Evolutionary conservation across 1,139 yeast species (phyloP).

Genomic region (Petasospora rhodanensis): DNA sequence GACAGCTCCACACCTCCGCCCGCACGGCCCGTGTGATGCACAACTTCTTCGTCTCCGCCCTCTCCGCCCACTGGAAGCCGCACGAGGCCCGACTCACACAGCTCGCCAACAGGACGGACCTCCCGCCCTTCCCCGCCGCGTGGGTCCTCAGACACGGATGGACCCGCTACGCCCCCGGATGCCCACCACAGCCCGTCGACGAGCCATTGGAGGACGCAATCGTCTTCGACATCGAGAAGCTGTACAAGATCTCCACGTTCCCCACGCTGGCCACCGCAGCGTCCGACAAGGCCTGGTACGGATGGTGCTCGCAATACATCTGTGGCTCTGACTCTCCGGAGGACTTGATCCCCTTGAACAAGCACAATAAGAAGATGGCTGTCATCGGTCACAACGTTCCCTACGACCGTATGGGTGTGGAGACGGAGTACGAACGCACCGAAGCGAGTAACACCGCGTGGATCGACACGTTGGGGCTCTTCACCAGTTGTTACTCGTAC

Average conservation of each 20-base stretch:
- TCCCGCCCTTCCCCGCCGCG: too few relatives aligned
- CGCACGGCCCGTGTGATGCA: too few relatives aligned
- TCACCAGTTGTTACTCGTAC: neutral
- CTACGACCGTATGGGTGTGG: slow-evolving; percentile 76
- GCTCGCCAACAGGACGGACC: too few relatives aligned
- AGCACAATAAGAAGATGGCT: slow-evolving; percentile 43
- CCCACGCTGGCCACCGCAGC: slow-evolving; percentile 80
- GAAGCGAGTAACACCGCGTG: slow-evolving; percentile 63
- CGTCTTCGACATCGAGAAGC: slow-evolving; percentile 82
- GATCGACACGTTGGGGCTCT: slow-evolving; percentile 41
- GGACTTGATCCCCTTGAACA: slow-evolving; percentile 71
- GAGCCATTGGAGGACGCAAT: slow-evolving; percentile 60
- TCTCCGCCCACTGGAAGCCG: too few relatives aligned
- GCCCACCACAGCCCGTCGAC: slow-evolving; percentile 47
- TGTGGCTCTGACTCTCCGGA: slow-evolving; percentile 38
- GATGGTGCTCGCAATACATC: slow-evolving; percentile 86
- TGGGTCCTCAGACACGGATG: slow-evolving; percentile 54
- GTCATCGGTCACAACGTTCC: slow-evolving; percentile 84
- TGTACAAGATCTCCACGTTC: slow-evolving; percentile 60
- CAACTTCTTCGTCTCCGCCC: too few relatives aligned
- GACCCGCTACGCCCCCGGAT: slow-evolving; percentile 61
- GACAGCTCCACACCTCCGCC: too few relatives aligned
- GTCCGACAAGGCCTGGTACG: slow-evolving; percentile 79
- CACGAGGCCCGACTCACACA: too few relatives aligned
- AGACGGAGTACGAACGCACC: slow-evolving; percentile 63